Evolutionary conservation across 2,329 filamentous ascomycete genomes (phyloP).

Genomic region (Phialophora chinensis): DNA sequence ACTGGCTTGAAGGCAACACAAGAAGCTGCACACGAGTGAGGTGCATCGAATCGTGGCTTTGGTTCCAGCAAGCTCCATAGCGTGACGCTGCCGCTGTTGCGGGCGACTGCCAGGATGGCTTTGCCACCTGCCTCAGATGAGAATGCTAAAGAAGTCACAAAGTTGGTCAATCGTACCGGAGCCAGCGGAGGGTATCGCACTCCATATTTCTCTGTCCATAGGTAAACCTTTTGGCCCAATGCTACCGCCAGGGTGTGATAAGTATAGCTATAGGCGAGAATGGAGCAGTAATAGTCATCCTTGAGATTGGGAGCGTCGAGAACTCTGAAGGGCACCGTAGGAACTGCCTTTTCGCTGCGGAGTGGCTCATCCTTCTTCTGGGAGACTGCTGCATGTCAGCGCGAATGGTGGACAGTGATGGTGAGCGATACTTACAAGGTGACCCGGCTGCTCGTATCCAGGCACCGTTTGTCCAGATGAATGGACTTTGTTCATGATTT

Average conservation of each 20-base stretch:
- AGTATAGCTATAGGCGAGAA: slow-evolving; percentile 81
- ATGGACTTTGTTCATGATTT: slow-evolving; percentile 39
- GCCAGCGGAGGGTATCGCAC: slow-evolving; percentile 65
- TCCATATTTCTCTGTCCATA: slow-evolving; percentile 81
- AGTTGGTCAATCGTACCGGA: slow-evolving; percentile 56
- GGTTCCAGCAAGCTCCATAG: slow-evolving; percentile 75
- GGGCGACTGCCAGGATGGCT: slow-evolving; percentile 82
- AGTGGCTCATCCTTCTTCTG: slow-evolving; percentile 5
- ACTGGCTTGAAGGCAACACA: slow-evolving; percentile 82
- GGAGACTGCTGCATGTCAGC: slow-evolving; percentile 12
- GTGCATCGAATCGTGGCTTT: slow-evolving; percentile 74
- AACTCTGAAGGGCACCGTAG: slow-evolving; percentile 80
- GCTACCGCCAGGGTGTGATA: slow-evolving; percentile 82
- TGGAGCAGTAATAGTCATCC: slow-evolving; percentile 94
- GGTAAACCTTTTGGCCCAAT: slow-evolving; percentile 77
- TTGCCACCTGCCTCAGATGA: slow-evolving; percentile 78
- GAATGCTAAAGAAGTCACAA: slow-evolving; percentile 86
- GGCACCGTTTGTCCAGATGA: slow-evolving; percentile 49
- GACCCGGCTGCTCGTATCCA: slow-evolving; percentile 46
- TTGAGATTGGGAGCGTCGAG: slow-evolving; percentile 87
- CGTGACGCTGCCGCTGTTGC: slow-evolving; percentile 75
- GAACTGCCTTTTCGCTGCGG: slow-evolving; percentile 57
- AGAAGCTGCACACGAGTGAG: slow-evolving; percentile 74
- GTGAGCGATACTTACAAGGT: slow-evolving; percentile 44
- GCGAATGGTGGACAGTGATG: not conserved